Base-by-base conservation (phyloP, 2,329 filamentous ascomycete species). In the Huntiella savannae region DNA sequence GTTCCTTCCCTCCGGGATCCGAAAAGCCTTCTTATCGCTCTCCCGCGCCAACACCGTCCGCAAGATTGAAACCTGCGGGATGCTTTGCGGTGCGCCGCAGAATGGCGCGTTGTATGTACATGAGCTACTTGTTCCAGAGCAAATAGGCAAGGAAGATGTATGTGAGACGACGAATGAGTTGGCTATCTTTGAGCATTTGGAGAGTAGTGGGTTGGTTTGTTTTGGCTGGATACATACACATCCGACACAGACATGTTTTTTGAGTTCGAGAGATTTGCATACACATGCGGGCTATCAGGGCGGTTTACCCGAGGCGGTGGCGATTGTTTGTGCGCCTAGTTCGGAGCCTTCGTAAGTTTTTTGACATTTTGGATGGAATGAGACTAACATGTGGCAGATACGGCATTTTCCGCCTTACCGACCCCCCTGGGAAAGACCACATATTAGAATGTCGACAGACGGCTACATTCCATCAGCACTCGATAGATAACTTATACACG, bases 161-260 rank as follows among this genome's bases (percentile, higher is more conserved):
- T 98, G 91, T 60, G 88, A 96, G 61, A 96, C 85, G 15, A 76
- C 85, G 41, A 91, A 95, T 53, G 86, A 93, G 59, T 73, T 74
- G 28, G 75, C 77, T 0, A 70, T 95, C 22, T 87, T 95, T 54
- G 85, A 94, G 48, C 95, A 88, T 59, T 92, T 87, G 57, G 82
- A 91, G 55, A 70, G 69, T 4, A 75, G 93, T 56, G 82, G 92
- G 50, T 63, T 96, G 33, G 74, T 94, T 60, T 77, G 93, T 45
- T 70, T 94, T 4, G 88, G 88, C 35, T 98, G 91, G 91, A 98
- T 98, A 51, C 91, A 98, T 59, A 98, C 91, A 0, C 91, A 98
- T 59, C 91, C 91, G 0, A 85, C 81, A 0, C 91, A 98, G 63
- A 92, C 85, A 0, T 98, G 91, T 61, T 98, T 98, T 60, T 92